Evolutionary conservation across 1,139 yeast species (phyloP).

Genomic region (Saccharomyces hybrid): DNA sequence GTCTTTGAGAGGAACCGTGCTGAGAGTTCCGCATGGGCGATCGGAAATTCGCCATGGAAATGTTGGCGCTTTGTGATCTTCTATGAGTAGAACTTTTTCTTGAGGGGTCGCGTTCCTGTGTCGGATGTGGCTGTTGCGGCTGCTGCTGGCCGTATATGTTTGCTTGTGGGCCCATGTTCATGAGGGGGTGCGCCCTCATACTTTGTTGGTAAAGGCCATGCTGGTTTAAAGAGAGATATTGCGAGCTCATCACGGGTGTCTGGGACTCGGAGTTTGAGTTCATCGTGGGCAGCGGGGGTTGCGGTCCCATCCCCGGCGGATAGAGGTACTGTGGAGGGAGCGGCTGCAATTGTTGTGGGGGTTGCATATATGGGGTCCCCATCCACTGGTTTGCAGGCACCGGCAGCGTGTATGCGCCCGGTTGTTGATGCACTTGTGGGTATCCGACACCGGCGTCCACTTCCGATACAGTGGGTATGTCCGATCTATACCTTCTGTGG

Average conservation of each 20-base stretch:
- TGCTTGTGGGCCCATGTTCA: slow-evolving; percentile 2
- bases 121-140: neutral
- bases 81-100: slow-evolving; percentile 12
- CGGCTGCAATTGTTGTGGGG: slow-evolving; percentile 9
- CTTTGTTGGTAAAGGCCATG: neutral
- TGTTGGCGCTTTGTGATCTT: slow-evolving; percentile 26
- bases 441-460: neutral
- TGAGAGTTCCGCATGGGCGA: slow-evolving; percentile 14
- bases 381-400: slow-evolving; percentile 6
- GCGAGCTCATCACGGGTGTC: neutral
- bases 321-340: neutral
- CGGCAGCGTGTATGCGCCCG: slow-evolving; percentile 1
- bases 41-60: slow-evolving; percentile 10
- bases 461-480: slow-evolving; percentile 10
- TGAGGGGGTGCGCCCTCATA: neutral
- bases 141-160: slow-evolving; percentile 1
- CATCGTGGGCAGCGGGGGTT: neutral
- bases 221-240: neutral
- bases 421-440: neutral
- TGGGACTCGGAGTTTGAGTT: neutral
- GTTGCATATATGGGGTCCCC: slow-evolving; percentile 6
- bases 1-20: slow-evolving; percentile 12
- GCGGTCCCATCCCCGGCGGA: neutral
- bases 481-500: slow-evolving; percentile 12
- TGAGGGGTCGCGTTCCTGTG: neutral